These are phyloP conservation scores for Seiridium cupressi DNA, from an alignment of 2,329 filamentous ascomycete species.

Conservation along the genomic window DNA sequence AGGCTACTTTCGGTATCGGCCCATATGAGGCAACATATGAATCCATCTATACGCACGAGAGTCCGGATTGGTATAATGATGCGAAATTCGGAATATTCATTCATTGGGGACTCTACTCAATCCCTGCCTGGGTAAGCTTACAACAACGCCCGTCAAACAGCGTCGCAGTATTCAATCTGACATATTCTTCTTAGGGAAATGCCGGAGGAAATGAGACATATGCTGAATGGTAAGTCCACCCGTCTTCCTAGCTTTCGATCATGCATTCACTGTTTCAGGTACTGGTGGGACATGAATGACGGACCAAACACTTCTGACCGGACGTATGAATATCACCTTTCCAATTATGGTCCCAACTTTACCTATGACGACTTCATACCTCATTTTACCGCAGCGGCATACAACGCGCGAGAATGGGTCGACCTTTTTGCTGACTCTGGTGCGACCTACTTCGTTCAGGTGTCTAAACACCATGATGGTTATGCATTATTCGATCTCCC, in stretches of 20 bases:
- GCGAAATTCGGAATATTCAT: constrained; percentile 61
- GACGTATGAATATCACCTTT: constrained; percentile 46
- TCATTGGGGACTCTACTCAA: constrained; percentile 56
- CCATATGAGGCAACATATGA: constrained; percentile 31
- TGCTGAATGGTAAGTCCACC: constrained; percentile 50
- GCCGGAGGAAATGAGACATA: constrained; percentile 37
- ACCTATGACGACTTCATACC: constrained; percentile 56
- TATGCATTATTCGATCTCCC: constrained; percentile 42
- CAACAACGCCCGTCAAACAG: neutral
- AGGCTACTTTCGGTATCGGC: constrained; percentile 31
- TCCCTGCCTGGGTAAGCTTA: constrained; percentile 45
- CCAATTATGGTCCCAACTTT: constrained; percentile 48
- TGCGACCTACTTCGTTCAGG: constrained; percentile 43
- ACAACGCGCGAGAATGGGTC: constrained; percentile 44
- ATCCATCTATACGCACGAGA: constrained; percentile 28
- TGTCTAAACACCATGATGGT: constrained; percentile 47
- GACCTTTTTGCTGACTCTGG: constrained; percentile 35
- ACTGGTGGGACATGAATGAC: constrained; percentile 24
- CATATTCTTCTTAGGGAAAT: constrained; percentile 30
- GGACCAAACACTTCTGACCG: constrained; percentile 37
- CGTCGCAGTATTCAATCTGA: neutral
- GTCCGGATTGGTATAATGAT: constrained; percentile 34
- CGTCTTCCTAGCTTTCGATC: neutral
- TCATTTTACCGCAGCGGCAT: constrained; percentile 49
- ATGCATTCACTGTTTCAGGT: neutral